Conservation (phyloP, 306 rosid genomes). For the Geum urbanum region DNA sequence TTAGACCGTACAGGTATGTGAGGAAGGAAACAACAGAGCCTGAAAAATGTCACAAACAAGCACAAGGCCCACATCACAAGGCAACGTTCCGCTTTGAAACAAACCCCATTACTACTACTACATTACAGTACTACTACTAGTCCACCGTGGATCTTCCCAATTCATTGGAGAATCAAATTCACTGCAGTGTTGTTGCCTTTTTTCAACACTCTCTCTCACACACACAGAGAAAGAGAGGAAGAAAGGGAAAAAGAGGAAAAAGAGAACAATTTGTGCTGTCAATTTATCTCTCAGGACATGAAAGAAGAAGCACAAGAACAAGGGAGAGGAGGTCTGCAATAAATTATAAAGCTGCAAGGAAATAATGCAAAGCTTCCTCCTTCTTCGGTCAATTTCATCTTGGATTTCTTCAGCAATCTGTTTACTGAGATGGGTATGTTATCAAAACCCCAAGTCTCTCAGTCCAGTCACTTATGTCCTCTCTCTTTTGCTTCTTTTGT, state of each 20-base stretch:
- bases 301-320: not conserved
- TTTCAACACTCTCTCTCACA: conserved; percentile 13
- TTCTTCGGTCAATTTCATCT: conserved; percentile 34
- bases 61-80: conserved; percentile 19
- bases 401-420: conserved; percentile 44
- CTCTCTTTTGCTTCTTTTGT: conserved; percentile 1
- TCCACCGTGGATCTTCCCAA: conserved; percentile 44
- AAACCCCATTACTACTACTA: conserved; percentile 24
- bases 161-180: conserved; percentile 69
- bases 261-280: conserved; percentile 32
- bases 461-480: conserved; percentile 19
- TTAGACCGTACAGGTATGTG: not conserved
- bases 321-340: not conserved
- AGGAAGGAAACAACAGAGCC: conserved; percentile 17
- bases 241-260: not conserved
- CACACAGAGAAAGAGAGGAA: conserved; percentile 16
- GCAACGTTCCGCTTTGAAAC: conserved; percentile 36
- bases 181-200: conserved; percentile 39
- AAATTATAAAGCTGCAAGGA: conserved; percentile 19
- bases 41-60: not conserved
- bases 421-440: conserved; percentile 44
- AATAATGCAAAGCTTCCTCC: conserved; percentile 44
- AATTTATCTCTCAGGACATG: conserved; percentile 1
- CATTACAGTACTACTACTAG: not conserved
- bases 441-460: conserved; percentile 15